Base-by-base conservation (phyloP, 2,329 filamentous ascomycete genomes). In the Ophiosphaerella korrae region DNA sequence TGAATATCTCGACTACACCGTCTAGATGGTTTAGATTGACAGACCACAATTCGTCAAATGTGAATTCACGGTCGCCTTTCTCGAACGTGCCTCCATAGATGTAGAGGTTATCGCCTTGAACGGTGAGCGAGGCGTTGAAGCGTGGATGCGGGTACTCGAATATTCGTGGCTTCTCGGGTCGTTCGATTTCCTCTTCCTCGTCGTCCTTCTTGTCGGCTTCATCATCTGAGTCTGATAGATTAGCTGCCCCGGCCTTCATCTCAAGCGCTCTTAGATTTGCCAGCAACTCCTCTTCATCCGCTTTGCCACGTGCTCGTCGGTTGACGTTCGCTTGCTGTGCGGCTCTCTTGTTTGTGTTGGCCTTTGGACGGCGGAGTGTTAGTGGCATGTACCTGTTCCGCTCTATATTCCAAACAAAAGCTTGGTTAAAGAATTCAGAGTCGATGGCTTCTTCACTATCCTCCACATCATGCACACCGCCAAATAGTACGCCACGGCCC, bases 21-120 rank as follows among this genome's bases (percentile, higher is more conserved):
- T 97, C 92, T 53, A 99, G 81, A 74, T 96, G 97, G 52, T 88
- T 92, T n/a, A 99, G 80, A 66, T 99, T 92, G 52, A 97, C 86
- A 2, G 91, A 88, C 75, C 95, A 95, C 74, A 99, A 80, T 66
- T 99, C 94, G 63, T 97, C 92, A 73, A 97, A 96, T 0, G 92
- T 97, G 66, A 89, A 96, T 73, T 99, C 94, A 18, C 90, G 84
- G 66, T 99, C 94, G 14, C 90, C 93, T 70, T 96, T 94, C 70
- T 99, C 94, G 65, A 89, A 97, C 0, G 93, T 99, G 14, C 94
- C 94, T 26, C 94, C 92, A 67, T 95, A 97, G 46, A 97, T 90
- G 75, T 93, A 99, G 1, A 97, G 81, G 7, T 90, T 86, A 71
- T 99, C 94, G 59, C 92, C 90, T 74, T 97, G 92, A 0, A 97